Conservation (phyloP, 2,329 filamentous ascomycete species). For the Colletotrichum australisinense region DNA sequence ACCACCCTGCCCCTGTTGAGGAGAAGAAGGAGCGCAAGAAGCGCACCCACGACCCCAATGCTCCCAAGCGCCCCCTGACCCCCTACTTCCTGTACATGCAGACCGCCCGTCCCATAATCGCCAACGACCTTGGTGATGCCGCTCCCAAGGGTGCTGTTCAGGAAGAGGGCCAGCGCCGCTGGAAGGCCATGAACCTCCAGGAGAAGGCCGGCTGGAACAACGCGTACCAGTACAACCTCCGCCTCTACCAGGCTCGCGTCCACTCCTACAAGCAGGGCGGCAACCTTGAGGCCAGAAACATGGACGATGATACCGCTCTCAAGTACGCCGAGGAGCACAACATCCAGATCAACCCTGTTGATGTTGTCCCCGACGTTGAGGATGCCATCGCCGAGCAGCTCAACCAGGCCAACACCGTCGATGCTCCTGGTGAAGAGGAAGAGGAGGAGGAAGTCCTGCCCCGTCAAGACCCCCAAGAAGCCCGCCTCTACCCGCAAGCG, state of each 20-base stretch:
- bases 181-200: constrained; percentile 79
- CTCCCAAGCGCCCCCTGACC: constrained; percentile 92
- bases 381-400: constrained; percentile 71
- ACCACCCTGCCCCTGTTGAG: constrained; percentile 58
- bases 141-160: constrained; percentile 88
- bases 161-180: constrained; percentile 86
- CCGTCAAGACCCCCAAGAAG: constrained; percentile 70
- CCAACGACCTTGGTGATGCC: constrained; percentile 78
- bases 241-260: constrained; percentile 73
- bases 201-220: constrained; percentile 80
- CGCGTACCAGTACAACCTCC: constrained; percentile 75
- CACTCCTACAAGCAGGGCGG: constrained; percentile 73
- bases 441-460: constrained; percentile 52
- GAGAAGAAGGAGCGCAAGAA: constrained; percentile 93
- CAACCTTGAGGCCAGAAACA: constrained; percentile 68
- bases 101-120: constrained; percentile 85
- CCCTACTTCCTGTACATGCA: constrained; percentile 97
- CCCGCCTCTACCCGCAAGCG: constrained; percentile 63
- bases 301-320: constrained; percentile 70
- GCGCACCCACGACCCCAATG: constrained; percentile 88
- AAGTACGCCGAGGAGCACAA: constrained; percentile 69
- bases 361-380: constrained; percentile 56
- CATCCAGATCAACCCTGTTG: constrained; percentile 64
- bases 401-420: constrained; percentile 53
- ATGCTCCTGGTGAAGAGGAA: constrained; percentile 55